Base-by-base conservation (phyloP, 1,284 basidiomycete species). In the Sphagnurus paluster region DNA sequence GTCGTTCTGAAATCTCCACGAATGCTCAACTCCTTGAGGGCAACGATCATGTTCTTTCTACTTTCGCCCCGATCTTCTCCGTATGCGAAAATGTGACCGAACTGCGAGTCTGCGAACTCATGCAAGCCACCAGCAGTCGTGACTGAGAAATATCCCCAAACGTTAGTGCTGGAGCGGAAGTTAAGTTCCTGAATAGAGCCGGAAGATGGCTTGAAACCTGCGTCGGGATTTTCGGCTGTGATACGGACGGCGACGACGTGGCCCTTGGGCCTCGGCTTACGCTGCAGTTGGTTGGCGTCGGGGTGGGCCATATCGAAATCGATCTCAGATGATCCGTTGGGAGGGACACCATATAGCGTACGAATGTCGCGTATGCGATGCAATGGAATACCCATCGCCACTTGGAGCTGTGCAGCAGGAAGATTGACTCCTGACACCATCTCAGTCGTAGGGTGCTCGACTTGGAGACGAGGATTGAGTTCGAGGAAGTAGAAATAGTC, bases 71-170 rank as follows among this genome's bases (percentile, higher is more conserved):
- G 90, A 67, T 99, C 95, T 68, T 96, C 90, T 48, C 97, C 97
- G 63, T 98, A 99, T 23, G 97, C 96, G 61, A 99, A 99, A 65
- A 99, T 97, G 67, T 99, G 97, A 45, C 97, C 97, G 65, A 99
- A 99, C 62, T 98, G 93, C 20, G 93, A 97, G 68, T 98, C 94
- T 43, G 97, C 97, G 62, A 95, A 99, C 71, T 99, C 95, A 73
- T 99, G 97, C 48, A 99, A 82, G 67, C 94, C 97, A 69, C 97
- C 97, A 21, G 94, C 88, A 29, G 88, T 88, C 44, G 85, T 86
- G 61, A 99, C 97, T 17, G 96, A 98, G 80, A 99, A 99, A 77
- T 99, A 96, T 59, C 97, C 97, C 97, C 97, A 99, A 47, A 98
- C 95, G 56, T 98, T 98, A 32, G 94, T 98, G 70, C 90, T 97